Conservation (phyloP, 352 stramenopile species). For the Globisporangium emineosum region DNA sequence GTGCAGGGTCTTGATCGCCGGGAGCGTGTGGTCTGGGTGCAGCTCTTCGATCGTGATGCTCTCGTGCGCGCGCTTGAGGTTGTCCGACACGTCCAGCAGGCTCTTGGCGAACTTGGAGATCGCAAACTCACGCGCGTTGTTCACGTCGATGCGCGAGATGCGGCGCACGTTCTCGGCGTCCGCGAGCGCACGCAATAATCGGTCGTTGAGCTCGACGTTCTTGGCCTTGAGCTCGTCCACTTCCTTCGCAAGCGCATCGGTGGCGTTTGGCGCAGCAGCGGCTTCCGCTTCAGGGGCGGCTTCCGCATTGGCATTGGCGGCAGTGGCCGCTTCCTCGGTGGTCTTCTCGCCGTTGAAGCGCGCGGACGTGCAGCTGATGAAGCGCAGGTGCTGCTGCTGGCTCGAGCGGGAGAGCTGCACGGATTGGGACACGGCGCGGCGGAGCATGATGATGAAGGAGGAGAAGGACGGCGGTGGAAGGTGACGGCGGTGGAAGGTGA, state of each 20-base stretch:
- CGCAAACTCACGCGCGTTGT: constrained; percentile 92
- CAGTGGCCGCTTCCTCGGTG: constrained; percentile 16
- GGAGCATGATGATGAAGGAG: constrained; percentile 37
- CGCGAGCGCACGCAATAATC: constrained; percentile 89
- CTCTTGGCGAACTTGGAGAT: constrained; percentile 96
- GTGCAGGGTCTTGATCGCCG: constrained; percentile 71
- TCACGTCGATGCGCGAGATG: constrained; percentile 93
- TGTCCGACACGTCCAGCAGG: constrained; percentile 97
- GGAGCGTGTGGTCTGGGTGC: constrained; percentile 61
- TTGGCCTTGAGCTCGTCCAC: constrained; percentile 66
- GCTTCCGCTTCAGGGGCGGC: constrained; percentile 15
- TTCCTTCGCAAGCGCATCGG: constrained; percentile 58
- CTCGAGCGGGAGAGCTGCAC: constrained; percentile 24
- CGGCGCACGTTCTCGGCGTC: constrained; percentile 98
- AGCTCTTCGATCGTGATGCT: constrained; percentile 77
- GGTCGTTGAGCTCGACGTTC: constrained; percentile 84
- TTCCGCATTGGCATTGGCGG: neutral
- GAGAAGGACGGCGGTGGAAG: neutral
- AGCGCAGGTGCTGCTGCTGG: constrained; percentile 40
- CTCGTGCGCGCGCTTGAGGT: constrained; percentile 94
- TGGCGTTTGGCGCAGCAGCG: constrained; percentile 4
- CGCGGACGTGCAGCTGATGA: constrained; percentile 37
- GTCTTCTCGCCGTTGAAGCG: constrained; percentile 59
- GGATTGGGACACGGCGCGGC: constrained; percentile 38
- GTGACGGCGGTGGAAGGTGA: neutral